Evolutionary conservation across 805 yeast species (phyloP), one percentile per base, ranked within the genome.

Genomic region (Torulaspora indica): DNA sequence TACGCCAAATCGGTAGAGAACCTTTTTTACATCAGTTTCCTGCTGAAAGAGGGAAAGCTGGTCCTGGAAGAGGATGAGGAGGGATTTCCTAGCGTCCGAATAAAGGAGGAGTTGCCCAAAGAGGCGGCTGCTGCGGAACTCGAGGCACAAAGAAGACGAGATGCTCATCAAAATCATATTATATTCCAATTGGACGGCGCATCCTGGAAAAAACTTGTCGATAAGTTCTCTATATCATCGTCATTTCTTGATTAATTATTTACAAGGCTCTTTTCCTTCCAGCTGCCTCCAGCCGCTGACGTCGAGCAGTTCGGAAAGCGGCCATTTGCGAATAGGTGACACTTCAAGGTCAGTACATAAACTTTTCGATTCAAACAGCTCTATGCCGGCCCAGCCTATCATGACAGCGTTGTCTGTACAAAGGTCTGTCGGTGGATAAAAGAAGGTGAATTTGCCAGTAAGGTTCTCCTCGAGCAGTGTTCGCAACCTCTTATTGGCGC

Each of bases 351-450:
- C 75, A 0, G 89, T 76, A 9, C 72, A 55, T 8, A 66, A 29
- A 1, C 52, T 53, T 5, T 48, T 20, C 2, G 61, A 49, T 59
- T 89, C 96, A 58, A 69, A 83, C 14, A 90, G 66, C 61, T 91
- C 96, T 7, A 91, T 86, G 0, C 97, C 98, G 0, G 98, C 95
- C 81, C 95, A 87, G 1, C 96, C 98, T 41, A 93, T 93, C 98
- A 93, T 93, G 2, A 88, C 78, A 0, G 97, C 95, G 63, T 93
- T 93, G 58, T 93, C 98, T 0, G 97, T 88, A 60, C 98, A 93
- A 47, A 89, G 68, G 1, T 73, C 65, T 2, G 80, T 69, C 15
- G 77, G 79, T 0, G 97, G 96, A 55, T 80, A 87, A 51, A 77
- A 77, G 36, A 81, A 77, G n/a, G 63, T 43, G 56, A 70, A 56